Conservation (phyloP, 177 flowering plant species). For the Tripterygium wilfordii region DNA sequence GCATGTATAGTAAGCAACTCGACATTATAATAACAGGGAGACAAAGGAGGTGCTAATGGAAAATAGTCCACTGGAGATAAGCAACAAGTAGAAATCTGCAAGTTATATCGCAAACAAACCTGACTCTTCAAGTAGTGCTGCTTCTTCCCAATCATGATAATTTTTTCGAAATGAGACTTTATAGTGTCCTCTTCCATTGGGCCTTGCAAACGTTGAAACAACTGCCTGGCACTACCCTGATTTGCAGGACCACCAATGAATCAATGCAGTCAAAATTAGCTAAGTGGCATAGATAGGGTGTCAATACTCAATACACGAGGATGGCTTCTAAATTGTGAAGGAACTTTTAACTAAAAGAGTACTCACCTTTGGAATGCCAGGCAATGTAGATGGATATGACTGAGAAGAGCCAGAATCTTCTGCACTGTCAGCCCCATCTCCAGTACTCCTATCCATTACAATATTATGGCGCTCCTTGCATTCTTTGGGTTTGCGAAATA, state of each 20-base stretch:
- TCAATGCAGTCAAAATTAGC: not conserved
- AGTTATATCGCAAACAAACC: constrained; percentile 41
- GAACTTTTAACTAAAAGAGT: no score
- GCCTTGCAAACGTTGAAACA: constrained; percentile 82
- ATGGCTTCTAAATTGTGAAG: not conserved
- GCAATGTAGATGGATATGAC: constrained; percentile 85
- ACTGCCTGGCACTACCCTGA: constrained; percentile 95
- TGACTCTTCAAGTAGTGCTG: constrained; percentile 39
- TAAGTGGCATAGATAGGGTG: not conserved
- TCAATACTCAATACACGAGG: not conserved
- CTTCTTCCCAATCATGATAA: constrained; percentile 61
- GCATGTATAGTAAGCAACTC: no score
- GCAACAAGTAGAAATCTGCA: no score
- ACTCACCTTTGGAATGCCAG: constrained; percentile 91
- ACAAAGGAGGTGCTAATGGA: no score
- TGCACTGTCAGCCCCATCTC: constrained; percentile 96
- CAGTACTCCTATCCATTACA: constrained; percentile 72
- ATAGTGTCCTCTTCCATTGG: constrained; percentile 84
- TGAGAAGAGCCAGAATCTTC: constrained; percentile 98
- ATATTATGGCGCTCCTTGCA: constrained; percentile 89
- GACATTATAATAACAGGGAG: no score
- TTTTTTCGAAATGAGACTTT: constrained; percentile 86
- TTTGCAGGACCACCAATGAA: not conserved
- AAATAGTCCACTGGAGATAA: no score
- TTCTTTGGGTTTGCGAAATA: constrained; percentile 81